Percentiles rank a stretch among this genome's conserved stretches.
phyloP scores from a whole-genome alignment of 2,329 filamentous ascomycete species.

The Calonectria pteridis region DNA sequence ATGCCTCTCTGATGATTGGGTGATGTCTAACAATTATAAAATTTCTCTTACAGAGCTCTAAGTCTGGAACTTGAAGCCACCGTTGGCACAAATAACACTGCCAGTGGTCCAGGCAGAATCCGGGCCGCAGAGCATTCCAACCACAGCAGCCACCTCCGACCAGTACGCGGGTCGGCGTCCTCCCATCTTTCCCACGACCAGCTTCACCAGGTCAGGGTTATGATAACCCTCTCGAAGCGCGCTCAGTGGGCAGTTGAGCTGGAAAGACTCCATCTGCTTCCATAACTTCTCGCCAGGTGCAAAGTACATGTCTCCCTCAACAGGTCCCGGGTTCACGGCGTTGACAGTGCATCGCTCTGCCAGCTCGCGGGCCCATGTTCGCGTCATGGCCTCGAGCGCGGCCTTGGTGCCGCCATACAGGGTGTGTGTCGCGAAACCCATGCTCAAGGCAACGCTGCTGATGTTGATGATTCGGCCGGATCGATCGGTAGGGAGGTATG shows the following conservation, averaged over 20 bases:
- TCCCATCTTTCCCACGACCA: conserved; percentile 27
- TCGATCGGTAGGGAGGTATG: conserved; percentile 77
- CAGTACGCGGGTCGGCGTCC: conserved; percentile 38
- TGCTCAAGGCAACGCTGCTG: conserved; percentile 58
- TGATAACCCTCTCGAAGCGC: conserved; percentile 27
- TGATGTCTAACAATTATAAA: too few relatives aligned
- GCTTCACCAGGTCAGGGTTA: conserved; percentile 25
- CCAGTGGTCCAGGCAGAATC: neutral
- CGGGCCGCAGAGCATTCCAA: neutral
- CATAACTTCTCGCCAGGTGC: conserved; percentile 19
- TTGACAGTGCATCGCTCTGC: conserved; percentile 62
- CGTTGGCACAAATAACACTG: neutral
- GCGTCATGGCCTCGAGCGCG: conserved; percentile 64
- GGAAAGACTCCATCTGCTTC: conserved; percentile 26
- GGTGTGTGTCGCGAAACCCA: conserved; percentile 59
- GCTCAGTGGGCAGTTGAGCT: conserved; percentile 9
- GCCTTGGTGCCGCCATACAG: conserved; percentile 66
- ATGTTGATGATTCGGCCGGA: conserved; percentile 67
- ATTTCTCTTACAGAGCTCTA: neutral
- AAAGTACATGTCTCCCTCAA: conserved; percentile 59
- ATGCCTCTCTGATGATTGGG: too few relatives aligned
- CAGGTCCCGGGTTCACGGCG: conserved; percentile 64
- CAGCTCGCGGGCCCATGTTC: conserved; percentile 64
- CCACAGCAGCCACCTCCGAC: conserved; percentile 33
- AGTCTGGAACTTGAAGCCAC: neutral